Base-by-base conservation (phyloP, 306 rosid genomes). In the Malus fusca region DNA sequence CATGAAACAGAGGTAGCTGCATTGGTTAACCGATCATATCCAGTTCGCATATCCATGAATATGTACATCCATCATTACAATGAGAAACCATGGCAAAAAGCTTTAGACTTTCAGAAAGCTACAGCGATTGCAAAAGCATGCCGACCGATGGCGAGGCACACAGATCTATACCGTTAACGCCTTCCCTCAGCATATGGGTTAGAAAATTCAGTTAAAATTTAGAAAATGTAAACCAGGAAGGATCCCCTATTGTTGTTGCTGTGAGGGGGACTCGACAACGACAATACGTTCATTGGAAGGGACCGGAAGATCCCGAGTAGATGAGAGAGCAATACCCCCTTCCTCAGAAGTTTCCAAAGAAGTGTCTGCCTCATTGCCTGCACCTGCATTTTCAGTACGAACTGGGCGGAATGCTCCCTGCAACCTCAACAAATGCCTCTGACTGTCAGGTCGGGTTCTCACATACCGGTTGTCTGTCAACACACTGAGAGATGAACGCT, bases 401-500 rank as follows among this genome's bases (percentile, higher is more conserved):
- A 89, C 93, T 2, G 92, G 97, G 33, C 88, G 85, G 66, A 92
- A 96, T 75, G 88, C 84, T 61, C 97, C 97, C 61, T 92, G 96
- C 81, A 92, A 84, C 82, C 98, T 89, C 80, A 95, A 84, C 79
- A 88, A 59, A 74, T 92, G 87, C 80, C 97, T 95, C 81, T 95
- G 97, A 85, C 96, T 90, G 37, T 88, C 80, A 73, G 99, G 93
- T 77, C 90, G 92, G 67, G 86, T 87, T 81, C 92, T 84, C 75
- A 88, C 84, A 35, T 96, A 92, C 61, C 90, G 87, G 75, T 84
- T 89, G 71, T 97, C 69, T 22, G 96, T 96, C 82, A 96, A 59
- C 72, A 87, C 78, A 71, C 72, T 83, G 53, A 84, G 87, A 65
- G 99, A 78, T 48, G 98, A 80, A 66, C 92, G 82, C 44, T 96